Conservation (phyloP, 129 eudicot species). For the Arctium minus region DNA sequence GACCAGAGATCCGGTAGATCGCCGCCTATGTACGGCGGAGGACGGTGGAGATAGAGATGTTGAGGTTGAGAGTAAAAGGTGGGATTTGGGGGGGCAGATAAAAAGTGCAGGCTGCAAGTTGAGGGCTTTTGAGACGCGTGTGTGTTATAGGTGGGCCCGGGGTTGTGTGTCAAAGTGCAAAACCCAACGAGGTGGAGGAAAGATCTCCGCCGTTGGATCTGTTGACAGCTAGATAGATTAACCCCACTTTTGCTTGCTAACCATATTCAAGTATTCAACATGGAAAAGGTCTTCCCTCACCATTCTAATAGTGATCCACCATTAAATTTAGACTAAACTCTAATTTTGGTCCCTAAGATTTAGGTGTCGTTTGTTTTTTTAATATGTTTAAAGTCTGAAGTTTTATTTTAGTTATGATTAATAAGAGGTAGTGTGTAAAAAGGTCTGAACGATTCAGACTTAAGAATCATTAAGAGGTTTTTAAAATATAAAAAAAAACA, state of each 20-base stretch:
- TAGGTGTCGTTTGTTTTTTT: no score
- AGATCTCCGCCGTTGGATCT: slow-evolving; percentile 19
- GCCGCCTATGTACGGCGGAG: slow-evolving; percentile 39
- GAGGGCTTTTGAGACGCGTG: slow-evolving; percentile 1
- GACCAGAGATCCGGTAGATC: slow-evolving; percentile 27
- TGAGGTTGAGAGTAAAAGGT: background rate
- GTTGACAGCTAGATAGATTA: background rate
- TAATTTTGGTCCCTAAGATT: no score
- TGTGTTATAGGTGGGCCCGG: background rate
- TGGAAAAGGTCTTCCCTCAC: background rate
- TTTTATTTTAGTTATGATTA: no score
- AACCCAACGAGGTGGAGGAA: background rate
- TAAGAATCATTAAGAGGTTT: no score
- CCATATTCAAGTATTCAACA: background rate
- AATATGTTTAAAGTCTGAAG: no score
- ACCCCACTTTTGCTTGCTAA: slow-evolving; percentile 3
- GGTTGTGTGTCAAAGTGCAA: slow-evolving; percentile 6
- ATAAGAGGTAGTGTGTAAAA: no score
- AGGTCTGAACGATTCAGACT: no score
- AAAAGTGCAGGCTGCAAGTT: background rate
- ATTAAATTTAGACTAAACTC: no score
- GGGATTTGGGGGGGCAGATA: slow-evolving; percentile 8
- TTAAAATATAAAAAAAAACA: no score
- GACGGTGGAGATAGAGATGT: background rate
- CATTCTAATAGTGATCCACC: no score